Evolutionary conservation across 1,139 yeast genomes (phyloP).

Genomic region (Scheffersomyces titani): DNA sequence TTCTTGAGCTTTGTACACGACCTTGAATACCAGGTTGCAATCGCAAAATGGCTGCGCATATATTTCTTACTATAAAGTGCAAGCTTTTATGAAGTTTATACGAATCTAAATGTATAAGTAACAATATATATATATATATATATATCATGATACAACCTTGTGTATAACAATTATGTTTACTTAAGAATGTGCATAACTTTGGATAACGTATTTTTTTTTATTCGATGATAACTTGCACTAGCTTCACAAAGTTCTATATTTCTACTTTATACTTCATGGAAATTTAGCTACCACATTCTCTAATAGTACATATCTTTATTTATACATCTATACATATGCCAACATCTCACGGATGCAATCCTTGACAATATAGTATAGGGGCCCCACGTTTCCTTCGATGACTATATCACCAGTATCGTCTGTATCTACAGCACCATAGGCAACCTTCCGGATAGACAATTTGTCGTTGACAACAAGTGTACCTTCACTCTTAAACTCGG

Average conservation of each 20-base stretch:
- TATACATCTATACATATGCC: conserved; percentile 57
- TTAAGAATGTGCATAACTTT: no score
- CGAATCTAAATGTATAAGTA: no score
- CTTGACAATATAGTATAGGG: conserved; percentile 78
- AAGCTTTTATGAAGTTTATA: no score
- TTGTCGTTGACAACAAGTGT: conserved; percentile 80
- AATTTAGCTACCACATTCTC: background rate
- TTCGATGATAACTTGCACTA: no score
- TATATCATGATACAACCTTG: no score
- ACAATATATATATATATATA: no score
- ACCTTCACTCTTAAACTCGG: conserved; percentile 94
- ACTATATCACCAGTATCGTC: conserved; percentile 76
- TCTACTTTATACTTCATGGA: background rate
- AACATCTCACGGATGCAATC: conserved; percentile 74
- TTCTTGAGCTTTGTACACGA: background rate
- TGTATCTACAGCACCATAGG: conserved; percentile 38
- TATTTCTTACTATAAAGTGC: background rate
- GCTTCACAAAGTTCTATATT: background rate
- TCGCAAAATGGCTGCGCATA: background rate
- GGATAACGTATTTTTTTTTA: no score
- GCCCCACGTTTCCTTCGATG: conserved; percentile 80
- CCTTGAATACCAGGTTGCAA: background rate
- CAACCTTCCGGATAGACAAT: conserved; percentile 73
- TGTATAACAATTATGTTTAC: no score
- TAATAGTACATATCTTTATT: background rate